Evolutionary conservation across 2,329 filamentous ascomycete genomes (phyloP).

Genomic region (Sarocladiaceae sp.): DNA sequence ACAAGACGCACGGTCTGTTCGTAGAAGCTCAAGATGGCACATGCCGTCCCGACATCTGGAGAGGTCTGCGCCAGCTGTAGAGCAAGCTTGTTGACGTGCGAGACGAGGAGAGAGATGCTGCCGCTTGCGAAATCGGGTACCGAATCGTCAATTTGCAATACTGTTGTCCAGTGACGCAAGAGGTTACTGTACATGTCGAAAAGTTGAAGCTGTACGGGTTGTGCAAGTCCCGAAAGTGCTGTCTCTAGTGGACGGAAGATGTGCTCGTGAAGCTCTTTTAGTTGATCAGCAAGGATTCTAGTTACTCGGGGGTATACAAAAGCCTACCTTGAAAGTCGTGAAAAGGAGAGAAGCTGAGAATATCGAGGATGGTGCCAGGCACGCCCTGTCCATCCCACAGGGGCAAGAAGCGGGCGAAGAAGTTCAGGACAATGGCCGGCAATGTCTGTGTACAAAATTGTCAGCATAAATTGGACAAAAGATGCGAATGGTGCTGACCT

Average conservation of each 20-base stretch:
- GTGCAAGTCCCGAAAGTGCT: constrained; percentile 26
- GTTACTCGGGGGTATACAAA: neutral
- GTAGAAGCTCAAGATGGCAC: constrained; percentile 64
- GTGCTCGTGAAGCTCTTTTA: constrained; percentile 41
- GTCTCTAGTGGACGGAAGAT: constrained; percentile 47
- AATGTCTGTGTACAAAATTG: constrained; percentile 28
- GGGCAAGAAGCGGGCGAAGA: constrained; percentile 46
- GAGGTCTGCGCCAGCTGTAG: constrained; percentile 54
- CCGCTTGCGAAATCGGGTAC: constrained; percentile 29
- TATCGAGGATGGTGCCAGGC: constrained; percentile 46
- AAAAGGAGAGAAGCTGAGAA: constrained; percentile 51
- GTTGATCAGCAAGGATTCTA: constrained; percentile 17
- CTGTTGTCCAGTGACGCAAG: constrained; percentile 52
- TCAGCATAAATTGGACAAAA: neutral
- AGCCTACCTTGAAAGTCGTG: constrained; percentile 46
- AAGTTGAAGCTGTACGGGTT: constrained; percentile 27
- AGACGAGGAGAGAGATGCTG: constrained; percentile 35
- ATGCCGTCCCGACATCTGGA: constrained; percentile 36
- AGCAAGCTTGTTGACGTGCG: constrained; percentile 48
- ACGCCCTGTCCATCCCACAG: constrained; percentile 58
- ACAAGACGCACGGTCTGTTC: constrained; percentile 53
- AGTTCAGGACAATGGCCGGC: constrained; percentile 41
- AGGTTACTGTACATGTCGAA: constrained; percentile 62
- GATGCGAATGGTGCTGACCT: constrained; percentile 33
- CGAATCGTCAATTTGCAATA: constrained; percentile 33